These are phyloP conservation scores for Fusarium sp. DNA, from an alignment of 2,329 filamentous ascomycete species.

Conservation along the genomic window DNA sequence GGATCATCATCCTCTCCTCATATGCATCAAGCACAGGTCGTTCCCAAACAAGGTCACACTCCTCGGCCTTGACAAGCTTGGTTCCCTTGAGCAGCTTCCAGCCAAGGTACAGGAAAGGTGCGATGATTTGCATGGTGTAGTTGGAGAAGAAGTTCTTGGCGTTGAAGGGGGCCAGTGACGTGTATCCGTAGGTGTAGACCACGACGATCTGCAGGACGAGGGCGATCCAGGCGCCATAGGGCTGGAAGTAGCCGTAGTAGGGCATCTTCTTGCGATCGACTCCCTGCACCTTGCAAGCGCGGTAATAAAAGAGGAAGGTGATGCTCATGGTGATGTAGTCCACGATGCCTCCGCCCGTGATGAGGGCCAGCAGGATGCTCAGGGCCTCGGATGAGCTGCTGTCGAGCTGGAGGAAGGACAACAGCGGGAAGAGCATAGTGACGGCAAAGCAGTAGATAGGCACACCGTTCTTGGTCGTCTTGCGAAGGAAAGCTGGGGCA, in stretches of 20 bases:
- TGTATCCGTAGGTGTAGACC: slow-evolving; percentile 63
- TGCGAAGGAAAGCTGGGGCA: slow-evolving; percentile 62
- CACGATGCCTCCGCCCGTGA: slow-evolving; percentile 61
- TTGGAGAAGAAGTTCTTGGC: slow-evolving; percentile 57
- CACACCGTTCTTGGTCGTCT: slow-evolving; percentile 66
- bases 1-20: slow-evolving; percentile 52
- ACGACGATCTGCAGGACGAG: slow-evolving; percentile 37
- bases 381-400: slow-evolving; percentile 55
- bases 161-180: slow-evolving; percentile 63
- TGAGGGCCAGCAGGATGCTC: slow-evolving; percentile 59
- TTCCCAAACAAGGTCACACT: slow-evolving; percentile 68
- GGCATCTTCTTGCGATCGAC: slow-evolving; percentile 58
- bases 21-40: slow-evolving; percentile 64
- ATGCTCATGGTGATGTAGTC: slow-evolving; percentile 65
- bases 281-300: slow-evolving; percentile 62
- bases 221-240: slow-evolving; percentile 34
- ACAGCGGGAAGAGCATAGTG: slow-evolving; percentile 60
- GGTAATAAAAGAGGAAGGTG: slow-evolving; percentile 69
- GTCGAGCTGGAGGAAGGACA: slow-evolving; percentile 59
- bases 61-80: slow-evolving; percentile 58
- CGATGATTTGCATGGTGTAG: slow-evolving; percentile 63
- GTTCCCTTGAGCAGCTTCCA: slow-evolving; percentile 72
- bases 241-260: slow-evolving; percentile 58
- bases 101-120: slow-evolving; percentile 59
- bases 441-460: slow-evolving; percentile 63